These are phyloP conservation scores for Pouteria campechiana DNA, from an alignment of 179 eudicot genomes.

Conservation along the genomic window DNA sequence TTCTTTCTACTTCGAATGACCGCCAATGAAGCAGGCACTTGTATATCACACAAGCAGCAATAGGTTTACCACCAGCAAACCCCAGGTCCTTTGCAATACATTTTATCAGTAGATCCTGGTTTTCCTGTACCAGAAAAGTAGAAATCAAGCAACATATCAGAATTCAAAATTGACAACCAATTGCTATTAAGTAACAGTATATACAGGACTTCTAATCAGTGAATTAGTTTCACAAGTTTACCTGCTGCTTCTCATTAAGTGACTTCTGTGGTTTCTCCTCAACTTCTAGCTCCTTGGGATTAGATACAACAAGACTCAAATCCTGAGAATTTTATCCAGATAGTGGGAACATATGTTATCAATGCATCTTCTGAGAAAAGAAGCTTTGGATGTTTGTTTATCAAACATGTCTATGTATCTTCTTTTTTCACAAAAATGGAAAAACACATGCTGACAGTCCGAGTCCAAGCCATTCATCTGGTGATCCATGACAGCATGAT, in stretches of 20 bases:
- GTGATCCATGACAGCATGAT: too few relatives aligned
- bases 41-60: slow-evolving; percentile 87
- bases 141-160: neutral
- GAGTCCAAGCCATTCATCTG: too few relatives aligned
- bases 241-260: slow-evolving; percentile 94
- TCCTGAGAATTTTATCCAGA: slow-evolving; percentile 42
- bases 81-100: slow-evolving; percentile 88
- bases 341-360: too few relatives aligned
- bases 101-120: slow-evolving; percentile 82
- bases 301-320: slow-evolving; percentile 25
- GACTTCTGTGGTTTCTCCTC: slow-evolving; percentile 93
- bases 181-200: neutral
- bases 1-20: slow-evolving; percentile 94
- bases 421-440: too few relatives aligned
- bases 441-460: too few relatives aligned
- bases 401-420: too few relatives aligned
- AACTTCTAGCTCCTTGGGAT: slow-evolving; percentile 42
- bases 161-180: neutral
- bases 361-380: too few relatives aligned
- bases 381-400: too few relatives aligned
- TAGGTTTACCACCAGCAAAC: slow-evolving; percentile 80
- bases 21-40: slow-evolving; percentile 97
- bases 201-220: too few relatives aligned
- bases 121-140: slow-evolving; percentile 46
- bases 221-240: too few relatives aligned